A percentile compares a stretch with the other conserved stretches of the same genome.
These are phyloP conservation scores for Kodamaea sagamina DNA, from an alignment of 805 yeast species.

Conservation along the genomic window DNA sequence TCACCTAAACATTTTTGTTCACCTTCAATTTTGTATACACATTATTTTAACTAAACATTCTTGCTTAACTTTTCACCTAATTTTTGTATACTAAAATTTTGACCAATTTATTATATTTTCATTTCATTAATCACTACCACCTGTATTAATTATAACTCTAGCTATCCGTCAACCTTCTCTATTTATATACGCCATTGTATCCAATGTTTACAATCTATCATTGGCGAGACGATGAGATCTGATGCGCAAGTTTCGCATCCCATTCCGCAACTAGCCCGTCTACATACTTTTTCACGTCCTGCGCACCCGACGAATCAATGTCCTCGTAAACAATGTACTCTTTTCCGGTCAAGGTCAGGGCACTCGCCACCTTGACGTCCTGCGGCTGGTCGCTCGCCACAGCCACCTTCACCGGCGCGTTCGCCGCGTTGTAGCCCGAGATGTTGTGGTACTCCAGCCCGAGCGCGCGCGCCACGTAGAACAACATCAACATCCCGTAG, in stretches of 20 bases:
- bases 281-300: slow-evolving; percentile 66
- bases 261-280: slow-evolving; percentile 60
- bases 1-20: too few relatives aligned
- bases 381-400: slow-evolving; percentile 51
- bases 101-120: too few relatives aligned
- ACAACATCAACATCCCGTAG: slow-evolving; percentile 81
- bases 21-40: too few relatives aligned
- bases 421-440: slow-evolving; percentile 86
- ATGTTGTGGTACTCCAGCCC: slow-evolving; percentile 93
- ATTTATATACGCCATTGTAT: neutral
- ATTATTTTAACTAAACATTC: too few relatives aligned
- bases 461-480: slow-evolving; percentile 74
- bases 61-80: too few relatives aligned
- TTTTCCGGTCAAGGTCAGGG: slow-evolving; percentile 61
- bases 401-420: slow-evolving; percentile 66
- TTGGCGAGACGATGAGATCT: slow-evolving; percentile 57
- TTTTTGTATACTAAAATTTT: too few relatives aligned
- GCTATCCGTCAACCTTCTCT: too few relatives aligned
- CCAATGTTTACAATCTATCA: slow-evolving; percentile 6
- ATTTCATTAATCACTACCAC: too few relatives aligned
- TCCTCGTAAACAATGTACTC: slow-evolving; percentile 60
- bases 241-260: slow-evolving; percentile 74
- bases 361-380: slow-evolving; percentile 67
- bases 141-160: too few relatives aligned
- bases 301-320: slow-evolving; percentile 64